A percentile compares a stretch with the other conserved stretches of the same genome.
These are phyloP conservation scores for Nannizzia gypsea DNA, from an alignment of 2,329 filamentous ascomycete species.

Conservation along the genomic window DNA sequence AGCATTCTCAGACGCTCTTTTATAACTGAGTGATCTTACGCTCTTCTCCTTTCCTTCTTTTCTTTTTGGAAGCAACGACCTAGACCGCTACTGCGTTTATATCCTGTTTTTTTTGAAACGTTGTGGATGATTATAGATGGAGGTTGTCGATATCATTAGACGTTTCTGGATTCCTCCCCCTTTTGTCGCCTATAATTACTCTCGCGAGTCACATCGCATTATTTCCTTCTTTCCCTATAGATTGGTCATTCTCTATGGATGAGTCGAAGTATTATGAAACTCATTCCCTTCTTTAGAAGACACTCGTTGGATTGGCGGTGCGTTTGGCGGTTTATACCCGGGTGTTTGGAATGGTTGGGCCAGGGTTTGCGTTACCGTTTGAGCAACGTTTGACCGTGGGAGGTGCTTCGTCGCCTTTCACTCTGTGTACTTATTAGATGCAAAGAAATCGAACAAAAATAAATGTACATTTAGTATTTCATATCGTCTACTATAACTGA, in stretches of 20 bases:
- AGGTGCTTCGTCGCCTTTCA: not conserved
- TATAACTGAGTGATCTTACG: not conserved
- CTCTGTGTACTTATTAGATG: not conserved
- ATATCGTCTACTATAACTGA: too few relatives aligned
- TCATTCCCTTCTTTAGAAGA: not conserved
- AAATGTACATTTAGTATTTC: not conserved
- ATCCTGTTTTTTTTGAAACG: not conserved
- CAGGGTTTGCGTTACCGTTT: not conserved
- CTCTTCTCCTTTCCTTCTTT: not conserved
- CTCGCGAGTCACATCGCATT: not conserved
- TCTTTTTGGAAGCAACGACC: not conserved
- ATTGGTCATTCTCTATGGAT: not conserved
- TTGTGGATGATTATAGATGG: constrained; percentile 1
- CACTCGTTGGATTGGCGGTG: not conserved
- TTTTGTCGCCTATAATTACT: not conserved
- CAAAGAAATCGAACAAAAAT: not conserved
- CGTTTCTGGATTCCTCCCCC: not conserved
- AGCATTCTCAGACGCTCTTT: constrained; percentile 27
- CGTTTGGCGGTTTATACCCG: not conserved
- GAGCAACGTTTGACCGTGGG: not conserved
- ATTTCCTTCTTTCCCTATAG: not conserved
- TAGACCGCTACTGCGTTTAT: not conserved
- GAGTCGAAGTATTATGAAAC: not conserved
- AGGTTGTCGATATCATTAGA: not conserved
- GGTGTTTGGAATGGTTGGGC: not conserved